A percentile compares a stretch with the other conserved stretches of the same genome.
Evolutionary conservation across 306 rosid species (phyloP).

Genomic region (Delonix regia): DNA sequence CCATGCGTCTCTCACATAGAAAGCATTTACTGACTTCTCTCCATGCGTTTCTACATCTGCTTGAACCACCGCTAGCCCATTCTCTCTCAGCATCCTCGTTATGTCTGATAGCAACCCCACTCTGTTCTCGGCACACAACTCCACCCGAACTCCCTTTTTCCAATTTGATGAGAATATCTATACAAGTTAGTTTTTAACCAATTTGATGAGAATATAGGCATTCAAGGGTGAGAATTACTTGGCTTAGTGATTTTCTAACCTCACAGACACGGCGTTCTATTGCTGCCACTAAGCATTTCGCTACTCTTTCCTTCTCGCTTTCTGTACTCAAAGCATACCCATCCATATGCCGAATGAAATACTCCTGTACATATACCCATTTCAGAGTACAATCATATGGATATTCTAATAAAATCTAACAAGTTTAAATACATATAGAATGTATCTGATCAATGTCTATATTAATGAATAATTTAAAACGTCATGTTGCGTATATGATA

Average conservation of each 20-base stretch:
- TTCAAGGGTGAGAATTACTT: too few relatives aligned
- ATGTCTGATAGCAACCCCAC: slow-evolving; percentile 66
- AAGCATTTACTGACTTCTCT: slow-evolving; percentile 58
- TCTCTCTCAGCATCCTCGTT: slow-evolving; percentile 71
- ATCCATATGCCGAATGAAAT: slow-evolving; percentile 58
- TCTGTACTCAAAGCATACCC: slow-evolving; percentile 58
- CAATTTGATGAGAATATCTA: too few relatives aligned
- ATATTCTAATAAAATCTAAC: too few relatives aligned
- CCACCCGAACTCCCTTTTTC: slow-evolving; percentile 63
- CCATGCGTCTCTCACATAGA: slow-evolving; percentile 65
- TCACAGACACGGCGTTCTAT: slow-evolving; percentile 72
- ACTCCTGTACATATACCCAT: background rate
- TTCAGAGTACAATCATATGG: too few relatives aligned
- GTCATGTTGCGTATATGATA: too few relatives aligned
- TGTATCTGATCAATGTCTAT: too few relatives aligned
- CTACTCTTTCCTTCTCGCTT: slow-evolving; percentile 69
- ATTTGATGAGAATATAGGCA: too few relatives aligned
- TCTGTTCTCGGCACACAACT: slow-evolving; percentile 60
- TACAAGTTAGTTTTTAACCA: background rate
- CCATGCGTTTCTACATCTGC: slow-evolving; percentile 77
- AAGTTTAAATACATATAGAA: too few relatives aligned
- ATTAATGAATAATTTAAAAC: too few relatives aligned
- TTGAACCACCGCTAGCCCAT: slow-evolving; percentile 59
- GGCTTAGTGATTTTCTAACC: slow-evolving; percentile 13
- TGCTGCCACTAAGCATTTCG: slow-evolving; percentile 73